These are phyloP conservation scores for Mycena capillaripes DNA, from an alignment of 768 basidiomycete species.

Conservation along the genomic window DNA sequence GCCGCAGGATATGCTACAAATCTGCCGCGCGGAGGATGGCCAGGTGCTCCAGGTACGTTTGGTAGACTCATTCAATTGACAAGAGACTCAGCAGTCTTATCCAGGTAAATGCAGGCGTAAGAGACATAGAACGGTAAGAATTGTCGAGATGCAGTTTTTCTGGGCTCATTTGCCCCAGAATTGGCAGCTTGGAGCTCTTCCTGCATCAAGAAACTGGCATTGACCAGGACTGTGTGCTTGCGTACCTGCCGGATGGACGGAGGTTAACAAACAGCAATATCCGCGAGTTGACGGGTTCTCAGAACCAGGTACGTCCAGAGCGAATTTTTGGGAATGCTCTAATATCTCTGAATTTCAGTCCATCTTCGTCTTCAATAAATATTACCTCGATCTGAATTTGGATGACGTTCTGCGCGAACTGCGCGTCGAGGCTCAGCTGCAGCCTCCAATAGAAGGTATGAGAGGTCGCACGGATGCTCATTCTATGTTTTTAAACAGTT, in stretches of 20 bases:
- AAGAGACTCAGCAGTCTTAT: slow-evolving; percentile 3
- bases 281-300: slow-evolving; percentile 79
- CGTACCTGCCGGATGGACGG: slow-evolving; percentile 85
- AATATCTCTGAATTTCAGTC: slow-evolving; percentile 52
- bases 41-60: slow-evolving; percentile 68
- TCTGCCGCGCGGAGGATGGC: slow-evolving; percentile 77
- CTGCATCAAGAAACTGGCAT: slow-evolving; percentile 80
- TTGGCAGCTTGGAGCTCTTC: slow-evolving; percentile 78
- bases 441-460: slow-evolving; percentile 81
- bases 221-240: slow-evolving; percentile 76
- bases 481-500: slow-evolving; percentile 9
- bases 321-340: neutral
- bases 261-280: slow-evolving; percentile 80
- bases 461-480: neutral
- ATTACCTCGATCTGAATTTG: slow-evolving; percentile 78
- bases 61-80: neutral
- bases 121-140: slow-evolving; percentile 82
- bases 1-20: slow-evolving; percentile 62
- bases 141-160: slow-evolving; percentile 7
- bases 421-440: slow-evolving; percentile 70
- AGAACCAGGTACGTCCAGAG: slow-evolving; percentile 73
- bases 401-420: slow-evolving; percentile 77
- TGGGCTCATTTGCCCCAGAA: slow-evolving; percentile 53
- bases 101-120: slow-evolving; percentile 74
- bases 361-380: slow-evolving; percentile 89